Evolutionary conservation across 2,329 filamentous ascomycete genomes (phyloP).

Genomic region (Didymellaceae sp.): DNA sequence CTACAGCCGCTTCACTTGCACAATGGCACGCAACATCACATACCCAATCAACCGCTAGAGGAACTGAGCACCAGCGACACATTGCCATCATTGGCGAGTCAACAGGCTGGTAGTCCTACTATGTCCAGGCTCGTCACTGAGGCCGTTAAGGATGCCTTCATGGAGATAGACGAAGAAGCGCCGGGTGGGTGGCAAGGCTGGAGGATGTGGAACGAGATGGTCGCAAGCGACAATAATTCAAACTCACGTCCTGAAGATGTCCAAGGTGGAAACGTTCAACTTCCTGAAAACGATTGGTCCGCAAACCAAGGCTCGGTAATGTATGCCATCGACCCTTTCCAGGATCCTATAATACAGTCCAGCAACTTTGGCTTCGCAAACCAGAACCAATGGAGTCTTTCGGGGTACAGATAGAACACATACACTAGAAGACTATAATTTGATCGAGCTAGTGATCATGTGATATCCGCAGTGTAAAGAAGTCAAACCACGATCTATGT

Average conservation of each 20-base stretch:
- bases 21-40: background rate
- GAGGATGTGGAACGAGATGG: constrained; percentile 40
- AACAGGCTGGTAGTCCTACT: background rate
- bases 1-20: background rate
- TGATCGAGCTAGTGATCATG: no score
- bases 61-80: background rate
- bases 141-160: constrained; percentile 38
- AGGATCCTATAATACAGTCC: background rate
- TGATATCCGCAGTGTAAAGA: no score
- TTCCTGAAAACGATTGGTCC: background rate
- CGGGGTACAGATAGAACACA: background rate
- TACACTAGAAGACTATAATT: no score
- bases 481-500: no score
- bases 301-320: background rate
- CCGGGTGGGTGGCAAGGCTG: constrained; percentile 38
- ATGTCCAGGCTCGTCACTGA: constrained; percentile 27
- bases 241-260: background rate
- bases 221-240: constrained; percentile 9
- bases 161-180: constrained; percentile 38
- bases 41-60: background rate
- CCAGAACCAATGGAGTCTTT: constrained; percentile 4
- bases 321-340: constrained; percentile 4
- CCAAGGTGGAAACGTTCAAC: no score
- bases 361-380: background rate
- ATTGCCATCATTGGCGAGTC: background rate